These are phyloP conservation scores for Colletotrichum sp. DNA, from an alignment of 2,329 filamentous ascomycete genomes.

Conservation along the genomic window DNA sequence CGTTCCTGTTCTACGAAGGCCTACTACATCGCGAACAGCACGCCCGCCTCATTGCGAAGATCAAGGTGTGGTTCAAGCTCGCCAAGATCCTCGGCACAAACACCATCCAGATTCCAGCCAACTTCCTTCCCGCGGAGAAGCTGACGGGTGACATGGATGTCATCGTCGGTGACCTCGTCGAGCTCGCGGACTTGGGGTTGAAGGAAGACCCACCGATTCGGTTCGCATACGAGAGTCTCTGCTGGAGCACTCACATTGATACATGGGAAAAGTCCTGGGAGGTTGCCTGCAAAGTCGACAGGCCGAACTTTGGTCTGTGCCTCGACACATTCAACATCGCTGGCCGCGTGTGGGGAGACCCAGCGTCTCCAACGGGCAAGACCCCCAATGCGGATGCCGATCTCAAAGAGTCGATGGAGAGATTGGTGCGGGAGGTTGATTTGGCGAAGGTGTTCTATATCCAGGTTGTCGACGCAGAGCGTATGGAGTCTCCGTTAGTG, in stretches of 20 bases:
- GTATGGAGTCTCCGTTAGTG: slow-evolving; percentile 55
- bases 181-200: slow-evolving; percentile 71
- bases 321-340: slow-evolving; percentile 84
- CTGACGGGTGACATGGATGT: slow-evolving; percentile 52
- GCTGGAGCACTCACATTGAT: slow-evolving; percentile 73
- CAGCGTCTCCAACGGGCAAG: slow-evolving; percentile 55
- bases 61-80: slow-evolving; percentile 73
- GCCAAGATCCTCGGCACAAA: slow-evolving; percentile 69
- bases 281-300: slow-evolving; percentile 66
- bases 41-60: slow-evolving; percentile 60
- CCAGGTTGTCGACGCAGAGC: slow-evolving; percentile 77
- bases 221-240: slow-evolving; percentile 76
- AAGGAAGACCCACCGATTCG: slow-evolving; percentile 60
- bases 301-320: slow-evolving; percentile 76
- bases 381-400: slow-evolving; percentile 58
- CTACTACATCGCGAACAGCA: slow-evolving; percentile 67
- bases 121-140: slow-evolving; percentile 60
- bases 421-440: slow-evolving; percentile 60
- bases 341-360: slow-evolving; percentile 74
- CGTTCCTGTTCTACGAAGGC: slow-evolving; percentile 80
- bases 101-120: slow-evolving; percentile 76
- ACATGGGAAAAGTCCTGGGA: slow-evolving; percentile 77
- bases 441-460: slow-evolving; percentile 74
- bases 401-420: slow-evolving; percentile 56
- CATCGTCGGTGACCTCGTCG: slow-evolving; percentile 65